These are phyloP conservation scores for Thielaviopsis musarum DNA, from an alignment of 2,329 filamentous ascomycete species.

Conservation along the genomic window DNA sequence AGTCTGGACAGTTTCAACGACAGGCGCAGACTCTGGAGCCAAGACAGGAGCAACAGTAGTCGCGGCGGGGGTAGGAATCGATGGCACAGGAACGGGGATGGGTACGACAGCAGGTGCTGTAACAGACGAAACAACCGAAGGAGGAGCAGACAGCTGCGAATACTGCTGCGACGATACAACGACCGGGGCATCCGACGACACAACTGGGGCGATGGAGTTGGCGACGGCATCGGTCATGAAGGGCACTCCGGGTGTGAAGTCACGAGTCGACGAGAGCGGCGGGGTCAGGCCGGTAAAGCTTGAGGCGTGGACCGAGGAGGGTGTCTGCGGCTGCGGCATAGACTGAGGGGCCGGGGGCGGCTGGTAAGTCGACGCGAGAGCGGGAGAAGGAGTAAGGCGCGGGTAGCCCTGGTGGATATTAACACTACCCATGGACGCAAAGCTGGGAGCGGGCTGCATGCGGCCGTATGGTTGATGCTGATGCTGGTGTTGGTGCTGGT, in stretches of 20 bases:
- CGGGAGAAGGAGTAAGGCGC: conserved; percentile 34
- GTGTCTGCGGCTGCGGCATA: conserved; percentile 29
- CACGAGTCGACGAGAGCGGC: conserved; percentile 8
- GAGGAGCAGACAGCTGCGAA: conserved; percentile 2
- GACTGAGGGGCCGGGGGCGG: conserved; percentile 29
- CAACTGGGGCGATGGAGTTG: conserved; percentile 1
- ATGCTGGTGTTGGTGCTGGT: conserved; percentile 18
- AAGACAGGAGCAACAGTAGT: background rate
- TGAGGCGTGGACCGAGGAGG: conserved; percentile 31
- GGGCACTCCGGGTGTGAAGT: conserved; percentile 9
- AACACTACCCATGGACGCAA: conserved; percentile 20
- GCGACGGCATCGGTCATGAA: conserved; percentile 1
- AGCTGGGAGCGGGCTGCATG: conserved; percentile 9
- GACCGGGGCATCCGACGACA: conserved; percentile 2
- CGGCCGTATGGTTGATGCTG: background rate
- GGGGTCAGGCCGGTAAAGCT: conserved; percentile 17
- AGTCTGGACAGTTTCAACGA: background rate
- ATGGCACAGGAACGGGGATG: background rate
- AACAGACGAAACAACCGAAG: conserved; percentile 4
- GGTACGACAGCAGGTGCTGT: background rate
- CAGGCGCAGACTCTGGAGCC: background rate
- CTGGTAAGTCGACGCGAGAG: conserved; percentile 39
- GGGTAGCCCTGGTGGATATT: conserved; percentile 30
- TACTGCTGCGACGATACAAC: conserved; percentile 10
- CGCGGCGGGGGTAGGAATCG: background rate